Conservation (phyloP, 345 rosid species). For the Dipteronia dyeriana region DNA sequence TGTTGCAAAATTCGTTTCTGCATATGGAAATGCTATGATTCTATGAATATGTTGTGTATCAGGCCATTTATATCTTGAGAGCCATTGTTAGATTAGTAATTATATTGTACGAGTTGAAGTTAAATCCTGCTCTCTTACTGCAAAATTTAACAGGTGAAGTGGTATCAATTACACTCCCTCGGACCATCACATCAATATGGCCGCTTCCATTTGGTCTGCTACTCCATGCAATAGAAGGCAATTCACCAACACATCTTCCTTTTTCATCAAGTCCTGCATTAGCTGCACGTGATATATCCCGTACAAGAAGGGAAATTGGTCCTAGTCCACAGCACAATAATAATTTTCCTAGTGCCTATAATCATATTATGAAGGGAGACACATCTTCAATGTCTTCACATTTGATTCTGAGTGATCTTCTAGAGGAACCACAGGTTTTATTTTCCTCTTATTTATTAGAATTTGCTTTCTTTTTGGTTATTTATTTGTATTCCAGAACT, state of each 20-base stretch:
- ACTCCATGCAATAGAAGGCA: slow-evolving; percentile 63
- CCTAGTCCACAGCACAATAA: slow-evolving; percentile 48
- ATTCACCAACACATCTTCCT: slow-evolving; percentile 38
- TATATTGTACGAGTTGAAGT: neutral
- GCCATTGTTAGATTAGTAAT: slow-evolving; percentile 11
- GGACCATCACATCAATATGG: slow-evolving; percentile 77
- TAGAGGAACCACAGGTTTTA: slow-evolving; percentile 82
- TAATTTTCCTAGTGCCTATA: slow-evolving; percentile 39
- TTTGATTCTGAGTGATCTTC: slow-evolving; percentile 72
- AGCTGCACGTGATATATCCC: slow-evolving; percentile 53
- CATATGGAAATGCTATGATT: neutral
- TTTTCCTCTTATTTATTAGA: neutral
- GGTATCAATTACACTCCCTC: slow-evolving; percentile 67
- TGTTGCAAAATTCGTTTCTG: no score
- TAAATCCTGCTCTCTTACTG: neutral
- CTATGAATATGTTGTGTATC: neutral
- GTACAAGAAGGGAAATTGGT: slow-evolving; percentile 64
- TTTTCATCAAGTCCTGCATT: slow-evolving; percentile 53
- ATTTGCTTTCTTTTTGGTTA: slow-evolving; percentile 17
- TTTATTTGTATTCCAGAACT: slow-evolving; percentile 12
- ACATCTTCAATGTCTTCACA: slow-evolving; percentile 58
- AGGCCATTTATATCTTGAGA: neutral
- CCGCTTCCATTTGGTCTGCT: slow-evolving; percentile 89
- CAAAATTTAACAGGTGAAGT: slow-evolving; percentile 63
- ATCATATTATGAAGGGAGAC: slow-evolving; percentile 49